A percentile compares a stretch with the other conserved stretches of the same genome.
phyloP scores from a whole-genome alignment of 2,329 filamentous ascomycete species.

The Beauveria rudraprayagi region DNA sequence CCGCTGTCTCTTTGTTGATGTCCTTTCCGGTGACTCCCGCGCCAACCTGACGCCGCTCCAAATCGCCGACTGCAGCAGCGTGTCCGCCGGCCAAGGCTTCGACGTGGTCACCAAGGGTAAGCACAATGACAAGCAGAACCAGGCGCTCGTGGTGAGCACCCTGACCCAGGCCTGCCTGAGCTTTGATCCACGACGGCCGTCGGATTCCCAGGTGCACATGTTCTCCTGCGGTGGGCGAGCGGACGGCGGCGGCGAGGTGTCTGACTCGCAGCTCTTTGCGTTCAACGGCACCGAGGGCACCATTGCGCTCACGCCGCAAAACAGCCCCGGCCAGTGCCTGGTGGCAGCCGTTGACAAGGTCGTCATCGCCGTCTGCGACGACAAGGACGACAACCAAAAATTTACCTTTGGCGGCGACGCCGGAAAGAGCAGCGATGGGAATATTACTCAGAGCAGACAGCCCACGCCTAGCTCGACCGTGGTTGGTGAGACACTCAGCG shows the following conservation, averaged over 20 bases:
- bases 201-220: constrained; percentile 44
- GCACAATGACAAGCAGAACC: constrained; percentile 39
- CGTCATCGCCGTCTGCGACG: constrained; percentile 35
- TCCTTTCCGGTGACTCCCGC: constrained; percentile 39
- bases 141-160: constrained; percentile 46
- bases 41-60: constrained; percentile 40
- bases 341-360: constrained; percentile 35
- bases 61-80: constrained; percentile 34
- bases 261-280: constrained; percentile 43
- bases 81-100: constrained; percentile 33
- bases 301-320: constrained; percentile 36
- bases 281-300: constrained; percentile 35
- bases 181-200: constrained; percentile 43
- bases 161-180: constrained; percentile 51
- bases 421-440: not conserved
- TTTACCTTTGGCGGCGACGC: constrained; percentile 27
- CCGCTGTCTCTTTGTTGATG: constrained; percentile 37
- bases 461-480: not conserved
- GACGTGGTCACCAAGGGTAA: constrained; percentile 41
- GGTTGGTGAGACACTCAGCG: not conserved
- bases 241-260: constrained; percentile 42
- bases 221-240: constrained; percentile 53
- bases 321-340: constrained; percentile 33
- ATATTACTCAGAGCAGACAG: not conserved
- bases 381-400: constrained; percentile 31